Conservation (phyloP, 768 basidiomycete species). For the Boletellus ananiceps region DNA sequence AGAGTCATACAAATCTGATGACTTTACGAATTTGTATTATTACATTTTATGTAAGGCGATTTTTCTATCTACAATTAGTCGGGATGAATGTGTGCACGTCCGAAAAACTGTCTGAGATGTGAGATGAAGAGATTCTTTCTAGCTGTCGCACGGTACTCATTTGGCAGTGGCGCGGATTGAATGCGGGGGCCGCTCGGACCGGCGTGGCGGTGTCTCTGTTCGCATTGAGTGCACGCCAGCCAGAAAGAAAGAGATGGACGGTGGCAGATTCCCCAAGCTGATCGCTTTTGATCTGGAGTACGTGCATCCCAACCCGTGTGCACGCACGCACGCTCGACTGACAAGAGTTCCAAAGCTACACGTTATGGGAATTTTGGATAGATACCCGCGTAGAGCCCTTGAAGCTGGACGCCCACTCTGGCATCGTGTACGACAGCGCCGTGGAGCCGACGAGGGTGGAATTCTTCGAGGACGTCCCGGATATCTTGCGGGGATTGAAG, state of each 20-base stretch:
- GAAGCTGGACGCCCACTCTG: conserved; percentile 35
- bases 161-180: too few relatives aligned
- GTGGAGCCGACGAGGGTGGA: conserved; percentile 36
- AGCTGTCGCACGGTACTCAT: too few relatives aligned
- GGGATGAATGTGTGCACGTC: too few relatives aligned
- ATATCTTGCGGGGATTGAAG: conserved; percentile 59
- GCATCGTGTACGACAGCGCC: conserved; percentile 24
- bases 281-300: conserved; percentile 84
- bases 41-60: too few relatives aligned
- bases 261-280: conserved; percentile 48
- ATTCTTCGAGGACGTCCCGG: conserved; percentile 76
- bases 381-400: conserved; percentile 70
- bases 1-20: too few relatives aligned
- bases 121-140: too few relatives aligned
- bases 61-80: too few relatives aligned
- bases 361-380: conserved; percentile 85
- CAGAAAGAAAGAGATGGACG: conserved; percentile 14
- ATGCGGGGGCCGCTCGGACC: too few relatives aligned
- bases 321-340: background rate
- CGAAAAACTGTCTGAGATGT: too few relatives aligned
- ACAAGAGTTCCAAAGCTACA: conserved; percentile 51
- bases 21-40: too few relatives aligned
- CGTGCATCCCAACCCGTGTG: conserved; percentile 20
- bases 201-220: too few relatives aligned
- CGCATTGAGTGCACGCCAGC: too few relatives aligned